Evolutionary conservation across 257 asterid species (phyloP).

Genomic region (Gentiana dahurica): DNA sequence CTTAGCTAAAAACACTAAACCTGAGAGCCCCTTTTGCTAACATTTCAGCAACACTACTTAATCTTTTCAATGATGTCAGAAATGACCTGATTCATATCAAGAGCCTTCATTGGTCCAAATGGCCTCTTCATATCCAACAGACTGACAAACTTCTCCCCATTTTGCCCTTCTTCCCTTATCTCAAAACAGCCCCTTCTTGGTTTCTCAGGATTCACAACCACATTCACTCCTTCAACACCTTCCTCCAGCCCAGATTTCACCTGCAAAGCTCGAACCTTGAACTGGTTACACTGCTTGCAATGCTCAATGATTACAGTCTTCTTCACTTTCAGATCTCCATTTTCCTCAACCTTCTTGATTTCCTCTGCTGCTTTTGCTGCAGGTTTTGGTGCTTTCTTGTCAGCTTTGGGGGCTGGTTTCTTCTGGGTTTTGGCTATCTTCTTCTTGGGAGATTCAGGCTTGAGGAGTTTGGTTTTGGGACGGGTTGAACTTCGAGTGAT

Average conservation of each 20-base stretch:
- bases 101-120: slow-evolving; percentile 39
- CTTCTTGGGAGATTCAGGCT: slow-evolving; percentile 4
- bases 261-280: slow-evolving; percentile 48
- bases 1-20: no score
- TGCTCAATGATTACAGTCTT: slow-evolving; percentile 54
- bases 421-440: slow-evolving; percentile 3
- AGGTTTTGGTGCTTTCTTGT: slow-evolving; percentile 2
- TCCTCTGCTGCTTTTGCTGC: background rate
- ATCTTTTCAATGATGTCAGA: slow-evolving; percentile 49
- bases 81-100: slow-evolving; percentile 62
- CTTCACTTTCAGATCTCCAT: background rate
- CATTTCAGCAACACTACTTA: slow-evolving; percentile 10
- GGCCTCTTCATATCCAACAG: slow-evolving; percentile 76
- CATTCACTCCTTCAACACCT: slow-evolving; percentile 40
- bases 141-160: slow-evolving; percentile 54
- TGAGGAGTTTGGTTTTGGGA: slow-evolving; percentile 7
- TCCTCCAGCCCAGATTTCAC: slow-evolving; percentile 58
- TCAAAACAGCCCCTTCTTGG: slow-evolving; percentile 90
- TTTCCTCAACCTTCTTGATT: background rate
- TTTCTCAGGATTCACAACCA: slow-evolving; percentile 63
- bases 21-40: no score
- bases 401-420: background rate
- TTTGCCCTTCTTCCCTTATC: slow-evolving; percentile 41
- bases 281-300: slow-evolving; percentile 56
- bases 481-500: slow-evolving; percentile 33